These are phyloP conservation scores for Rhododendron simsii DNA, from an alignment of 148 eudicot species.

Conservation along the genomic window DNA sequence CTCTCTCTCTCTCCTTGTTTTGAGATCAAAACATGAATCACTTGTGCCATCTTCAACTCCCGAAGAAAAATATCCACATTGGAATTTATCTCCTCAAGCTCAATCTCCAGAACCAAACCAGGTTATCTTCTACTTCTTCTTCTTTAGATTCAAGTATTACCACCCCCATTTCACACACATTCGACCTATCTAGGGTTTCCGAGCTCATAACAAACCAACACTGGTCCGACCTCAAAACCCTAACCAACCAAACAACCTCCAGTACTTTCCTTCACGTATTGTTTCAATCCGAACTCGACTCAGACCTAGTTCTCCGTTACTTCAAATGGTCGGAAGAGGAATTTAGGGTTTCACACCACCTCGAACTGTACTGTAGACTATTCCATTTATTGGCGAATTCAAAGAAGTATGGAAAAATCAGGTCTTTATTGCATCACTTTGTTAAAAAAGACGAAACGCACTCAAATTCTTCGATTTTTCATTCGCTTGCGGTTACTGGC, in stretches of 20 bases:
- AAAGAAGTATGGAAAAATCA: constrained; percentile 40
- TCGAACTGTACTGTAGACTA: constrained; percentile 33
- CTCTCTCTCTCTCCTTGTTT: too few species aligned
- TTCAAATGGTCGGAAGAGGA: constrained; percentile 50
- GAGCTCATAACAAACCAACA: constrained; percentile 28
- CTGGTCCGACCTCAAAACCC: constrained; percentile 29
- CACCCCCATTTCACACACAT: constrained; percentile 12
- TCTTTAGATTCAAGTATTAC: constrained; percentile 4
- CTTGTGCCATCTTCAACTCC: not conserved
- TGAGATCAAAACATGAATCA: not conserved
- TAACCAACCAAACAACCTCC: constrained; percentile 18
- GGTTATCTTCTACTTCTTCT: constrained; percentile 10
- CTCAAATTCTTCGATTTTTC: constrained; percentile 45
- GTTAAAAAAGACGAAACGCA: constrained; percentile 28
- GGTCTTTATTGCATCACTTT: constrained; percentile 48
- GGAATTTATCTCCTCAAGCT: not conserved
- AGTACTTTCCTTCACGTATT: constrained; percentile 24
- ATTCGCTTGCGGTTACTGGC: constrained; percentile 23
- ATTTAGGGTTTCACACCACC: constrained; percentile 30
- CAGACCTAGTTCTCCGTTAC: constrained; percentile 26
- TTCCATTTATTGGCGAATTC: constrained; percentile 32
- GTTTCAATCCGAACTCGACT: constrained; percentile 22
- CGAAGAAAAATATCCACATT: not conserved
- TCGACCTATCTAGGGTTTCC: constrained; percentile 19
- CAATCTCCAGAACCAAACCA: not conserved